Base-by-base conservation (phyloP, 768 basidiomycete species). In the Pleurotus ostreatus region DNA sequence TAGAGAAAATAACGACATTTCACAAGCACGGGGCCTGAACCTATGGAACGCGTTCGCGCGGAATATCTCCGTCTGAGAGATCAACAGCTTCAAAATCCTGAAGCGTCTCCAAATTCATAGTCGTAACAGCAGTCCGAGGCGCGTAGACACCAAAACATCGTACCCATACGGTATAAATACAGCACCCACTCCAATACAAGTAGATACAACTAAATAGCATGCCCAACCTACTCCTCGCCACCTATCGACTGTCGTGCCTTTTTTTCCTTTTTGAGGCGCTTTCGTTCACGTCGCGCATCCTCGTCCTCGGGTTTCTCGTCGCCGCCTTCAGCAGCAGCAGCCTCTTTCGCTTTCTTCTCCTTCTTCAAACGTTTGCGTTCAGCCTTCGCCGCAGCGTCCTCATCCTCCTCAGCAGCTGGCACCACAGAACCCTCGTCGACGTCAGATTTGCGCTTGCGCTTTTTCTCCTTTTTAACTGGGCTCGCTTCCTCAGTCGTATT, bases 391-490 rank as follows among this genome's bases (percentile, higher is more conserved):
- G 69, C 72, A 18, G 73, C 80, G 15, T 75, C 79, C 22, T 69
- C 74, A 12, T 61, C 78, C 40, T 64, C 71, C 20, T 37, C 59
- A 18, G 41, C 37, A 22, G 49, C 55, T 67, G 78, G 73, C 11
- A 80, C 70, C 20, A 76, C 70, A 55, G 79, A 75, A 39, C 74
- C 82, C 30, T 34, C 30, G 0, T 71, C 69, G 6, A 66, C 77
- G 59, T 85, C 87, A 1, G 85, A 86, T 66, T 89, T 89, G 47
- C 89, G 83, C 70, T 92, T 93, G 53, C 91, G 83, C 67, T 96
- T 95, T 74, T 91, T 90, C 66, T 92, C 89, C 66, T 85, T 86
- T 23, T 74, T 76, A 6, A 73, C 64, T 13, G 72, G 66, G 25
- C 71, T 73, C 46, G 66, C 56, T 55, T 74, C 73, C 45, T 56